Conservation (phyloP, 1,284 basidiomycete species). For the Serendipita sp. region DNA sequence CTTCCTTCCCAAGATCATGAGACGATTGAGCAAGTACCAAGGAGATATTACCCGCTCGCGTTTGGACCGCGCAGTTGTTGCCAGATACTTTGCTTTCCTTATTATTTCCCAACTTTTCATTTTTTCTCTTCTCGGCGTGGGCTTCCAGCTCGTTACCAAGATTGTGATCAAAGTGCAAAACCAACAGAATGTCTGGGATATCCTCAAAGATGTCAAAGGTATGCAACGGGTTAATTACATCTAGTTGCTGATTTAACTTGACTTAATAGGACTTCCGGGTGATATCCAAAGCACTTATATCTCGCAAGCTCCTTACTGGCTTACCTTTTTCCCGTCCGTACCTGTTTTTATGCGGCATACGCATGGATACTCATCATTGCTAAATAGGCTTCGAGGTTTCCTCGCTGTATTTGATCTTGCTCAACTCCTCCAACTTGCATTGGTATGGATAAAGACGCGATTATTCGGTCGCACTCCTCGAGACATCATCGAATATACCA, state of each 20-base stretch:
- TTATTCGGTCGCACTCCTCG: conserved; percentile 91
- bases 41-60: conserved; percentile 44
- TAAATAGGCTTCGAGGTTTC: conserved; percentile 71
- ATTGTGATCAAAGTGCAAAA: conserved; percentile 56
- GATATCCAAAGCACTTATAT: conserved; percentile 70
- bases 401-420: conserved; percentile 89
- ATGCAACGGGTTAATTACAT: conserved; percentile 16
- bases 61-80: conserved; percentile 77
- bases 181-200: conserved; percentile 49
- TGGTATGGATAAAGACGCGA: conserved; percentile 74
- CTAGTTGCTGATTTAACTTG: conserved; percentile 2
- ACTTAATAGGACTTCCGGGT: conserved; percentile 42
- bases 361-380: neutral
- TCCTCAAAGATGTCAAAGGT: conserved; percentile 56
- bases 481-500: conserved; percentile 91
- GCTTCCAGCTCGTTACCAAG: conserved; percentile 44
- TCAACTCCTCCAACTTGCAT: conserved; percentile 81
- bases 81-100: conserved; percentile 83
- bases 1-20: conserved; percentile 78
- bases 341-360: neutral
- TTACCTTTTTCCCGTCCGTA: conserved; percentile 81
- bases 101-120: conserved; percentile 81
- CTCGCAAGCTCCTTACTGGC: conserved; percentile 78
- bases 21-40: conserved; percentile 43
- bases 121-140: conserved; percentile 30